Base-by-base conservation (phyloP, 2,329 filamentous ascomycete genomes). In the Dothideomycetidae sp. region DNA sequence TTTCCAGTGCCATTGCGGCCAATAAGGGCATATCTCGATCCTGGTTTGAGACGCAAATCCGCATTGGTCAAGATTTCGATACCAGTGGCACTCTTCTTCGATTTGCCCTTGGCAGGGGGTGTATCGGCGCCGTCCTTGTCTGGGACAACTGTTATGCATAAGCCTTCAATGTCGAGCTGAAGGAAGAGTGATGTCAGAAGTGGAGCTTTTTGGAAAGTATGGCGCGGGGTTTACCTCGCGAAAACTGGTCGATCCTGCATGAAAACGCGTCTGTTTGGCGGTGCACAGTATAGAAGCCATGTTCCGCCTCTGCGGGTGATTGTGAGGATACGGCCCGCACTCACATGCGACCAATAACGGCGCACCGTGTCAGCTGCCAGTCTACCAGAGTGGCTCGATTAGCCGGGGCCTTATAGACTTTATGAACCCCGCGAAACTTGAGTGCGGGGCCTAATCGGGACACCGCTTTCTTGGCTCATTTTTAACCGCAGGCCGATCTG, bases 1-100 rank as follows among this genome's bases (percentile, higher is more conserved):
- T 92, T 92, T 4, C 83, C 84, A 2, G 76, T 79, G 1, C 83
- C 83, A 57, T 92, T 92, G 5, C 81, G 69, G 0, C 83, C 84
- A 13, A 88, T 65, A 2, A 92, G 63, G 0, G 81, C 82, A 63
- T 92, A 92, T 43, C 80, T 69, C 31, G 75, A 66, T 0, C 80
- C 78, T 34, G 75, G 71, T 46, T 88, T 81, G 3, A 92, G 60
- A 15, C 75, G 71, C 23, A 92, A 59, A 40, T 75, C 75, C 1
- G 78, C 79, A 53, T 79, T 73, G 7, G 64, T 64, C 3, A 92
- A 63, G 4, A 92, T 70, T 53, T 90, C 82, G 53, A 34, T n/a
- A n/a, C n/a, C 14, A 2, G 14, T n/a, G 10, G 14, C 10, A 15
- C 18, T 10, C 23, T 11, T 5, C 15, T 23, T 34, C 10, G 17